Percentiles rank a stretch among this genome's conserved stretches.
Conservation (phyloP, 139 green algal genomes). For the Picochlorum sp. region DNA sequence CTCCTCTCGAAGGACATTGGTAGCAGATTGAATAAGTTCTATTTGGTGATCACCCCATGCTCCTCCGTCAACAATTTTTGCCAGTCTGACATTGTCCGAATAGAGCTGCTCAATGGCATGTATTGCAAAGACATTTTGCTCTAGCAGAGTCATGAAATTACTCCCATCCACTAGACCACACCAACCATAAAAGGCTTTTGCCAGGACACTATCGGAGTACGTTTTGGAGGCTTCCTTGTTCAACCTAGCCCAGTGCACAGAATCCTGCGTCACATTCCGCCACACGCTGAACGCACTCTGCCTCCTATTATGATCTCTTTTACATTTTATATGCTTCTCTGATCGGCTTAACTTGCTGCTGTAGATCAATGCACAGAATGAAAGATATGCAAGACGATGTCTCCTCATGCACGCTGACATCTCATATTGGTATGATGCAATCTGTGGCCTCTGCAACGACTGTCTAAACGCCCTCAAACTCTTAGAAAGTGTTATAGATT, state of each 20-base stretch:
- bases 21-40: conserved; percentile 44
- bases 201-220: not conserved
- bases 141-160: not conserved
- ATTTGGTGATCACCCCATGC: conserved; percentile 71
- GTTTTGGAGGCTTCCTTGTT: not conserved
- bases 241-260: not conserved
- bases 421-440: no score
- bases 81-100: conserved; percentile 67
- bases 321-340: no score
- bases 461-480: no score
- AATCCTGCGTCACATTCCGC: not conserved
- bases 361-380: no score
- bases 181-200: conserved; percentile 12
- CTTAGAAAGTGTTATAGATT: no score
- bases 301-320: no score
- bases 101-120: conserved; percentile 23
- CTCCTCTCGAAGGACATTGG: conserved; percentile 69
- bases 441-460: no score
- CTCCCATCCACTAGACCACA: conserved; percentile 6
- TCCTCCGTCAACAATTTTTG: conserved; percentile 68
- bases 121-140: not conserved
- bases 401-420: no score
- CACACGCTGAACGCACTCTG: not conserved
- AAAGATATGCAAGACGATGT: no score
- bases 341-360: no score